Evolutionary conservation across 108 stramenopile species (phyloP).

Genomic region (Cyclotella atomus): DNA sequence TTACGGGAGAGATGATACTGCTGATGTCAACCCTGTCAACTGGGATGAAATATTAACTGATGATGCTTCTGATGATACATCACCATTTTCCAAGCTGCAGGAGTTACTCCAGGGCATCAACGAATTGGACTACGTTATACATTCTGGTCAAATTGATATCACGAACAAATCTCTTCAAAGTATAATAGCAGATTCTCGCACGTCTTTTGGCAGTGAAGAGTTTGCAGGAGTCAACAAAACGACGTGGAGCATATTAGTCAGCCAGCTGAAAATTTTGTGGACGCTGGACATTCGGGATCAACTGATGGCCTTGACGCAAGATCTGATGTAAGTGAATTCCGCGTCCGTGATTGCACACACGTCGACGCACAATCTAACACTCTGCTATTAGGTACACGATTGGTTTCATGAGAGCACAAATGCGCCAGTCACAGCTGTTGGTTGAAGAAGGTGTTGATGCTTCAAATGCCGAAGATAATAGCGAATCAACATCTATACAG

Average conservation of each 20-base stretch:
- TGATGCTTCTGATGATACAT: neutral
- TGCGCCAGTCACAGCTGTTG: constrained; percentile 40
- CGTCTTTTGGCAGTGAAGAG: constrained; percentile 11
- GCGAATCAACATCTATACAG: neutral
- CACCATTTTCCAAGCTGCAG: constrained; percentile 44
- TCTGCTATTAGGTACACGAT: too few relatives aligned
- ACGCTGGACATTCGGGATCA: constrained; percentile 58
- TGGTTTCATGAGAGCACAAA: constrained; percentile 55
- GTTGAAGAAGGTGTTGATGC: constrained; percentile 13
- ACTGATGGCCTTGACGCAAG: constrained; percentile 49
- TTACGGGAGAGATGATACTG: constrained; percentile 10
- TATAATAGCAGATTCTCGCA: constrained; percentile 33
- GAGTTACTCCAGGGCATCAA: constrained; percentile 33
- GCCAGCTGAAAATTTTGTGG: constrained; percentile 51
- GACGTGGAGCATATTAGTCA: constrained; percentile 58
- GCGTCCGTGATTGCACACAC: too few relatives aligned
- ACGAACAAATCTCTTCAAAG: constrained; percentile 46
- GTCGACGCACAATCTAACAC: too few relatives aligned
- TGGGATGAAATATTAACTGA: neutral
- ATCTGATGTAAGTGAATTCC: too few relatives aligned
- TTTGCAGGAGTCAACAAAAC: constrained; percentile 39
- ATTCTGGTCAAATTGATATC: constrained; percentile 51
- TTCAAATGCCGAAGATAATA: neutral
- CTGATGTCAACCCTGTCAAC: neutral
- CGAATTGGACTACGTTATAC: constrained; percentile 51